These are phyloP conservation scores for Xeromyces bisporus DNA, from an alignment of 495 filamentous ascomycete species.

Conservation along the genomic window DNA sequence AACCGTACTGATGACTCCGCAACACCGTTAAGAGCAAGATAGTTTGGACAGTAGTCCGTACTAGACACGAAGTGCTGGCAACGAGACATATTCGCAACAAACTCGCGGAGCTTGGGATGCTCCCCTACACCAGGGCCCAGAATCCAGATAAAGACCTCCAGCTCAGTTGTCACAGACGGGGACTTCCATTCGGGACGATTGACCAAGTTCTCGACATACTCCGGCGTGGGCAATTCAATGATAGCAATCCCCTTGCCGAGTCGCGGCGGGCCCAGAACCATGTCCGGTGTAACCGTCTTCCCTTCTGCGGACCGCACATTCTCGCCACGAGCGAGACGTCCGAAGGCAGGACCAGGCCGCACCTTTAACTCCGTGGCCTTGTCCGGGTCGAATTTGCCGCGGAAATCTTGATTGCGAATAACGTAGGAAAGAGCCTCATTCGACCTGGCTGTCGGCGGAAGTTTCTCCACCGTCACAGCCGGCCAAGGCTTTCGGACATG, in stretches of 20 bases:
- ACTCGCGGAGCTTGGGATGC: slow-evolving; percentile 43
- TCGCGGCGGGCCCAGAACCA: slow-evolving; percentile 42
- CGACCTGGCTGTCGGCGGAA: slow-evolving; percentile 50
- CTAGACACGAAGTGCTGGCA: slow-evolving; percentile 64
- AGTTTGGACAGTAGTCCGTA: slow-evolving; percentile 52
- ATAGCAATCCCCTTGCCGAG: slow-evolving; percentile 55
- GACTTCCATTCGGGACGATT: slow-evolving; percentile 57
- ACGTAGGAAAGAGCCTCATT: slow-evolving; percentile 68
- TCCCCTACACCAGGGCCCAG: slow-evolving; percentile 48
- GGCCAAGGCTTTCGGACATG: slow-evolving; percentile 73
- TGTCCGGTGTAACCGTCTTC: slow-evolving; percentile 42
- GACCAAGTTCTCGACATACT: slow-evolving; percentile 52
- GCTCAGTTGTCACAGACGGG: slow-evolving; percentile 41
- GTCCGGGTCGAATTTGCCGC: slow-evolving; percentile 62
- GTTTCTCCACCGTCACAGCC: slow-evolving; percentile 39
- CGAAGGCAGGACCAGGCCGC: slow-evolving; percentile 30
- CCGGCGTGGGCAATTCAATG: slow-evolving; percentile 52
- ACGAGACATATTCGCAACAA: slow-evolving; percentile 43
- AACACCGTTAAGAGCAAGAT: slow-evolving; percentile 45
- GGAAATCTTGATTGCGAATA: slow-evolving; percentile 49
- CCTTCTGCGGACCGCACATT: slow-evolving; percentile 38
- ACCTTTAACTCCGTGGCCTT: slow-evolving; percentile 47
- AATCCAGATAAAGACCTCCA: slow-evolving; percentile 66
- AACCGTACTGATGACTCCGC: slow-evolving; percentile 46
- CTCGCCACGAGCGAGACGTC: slow-evolving; percentile 34